Evolutionary conservation across 2,329 filamentous ascomycete genomes (phyloP).

Genomic region (Colletotrichum eleusines): DNA sequence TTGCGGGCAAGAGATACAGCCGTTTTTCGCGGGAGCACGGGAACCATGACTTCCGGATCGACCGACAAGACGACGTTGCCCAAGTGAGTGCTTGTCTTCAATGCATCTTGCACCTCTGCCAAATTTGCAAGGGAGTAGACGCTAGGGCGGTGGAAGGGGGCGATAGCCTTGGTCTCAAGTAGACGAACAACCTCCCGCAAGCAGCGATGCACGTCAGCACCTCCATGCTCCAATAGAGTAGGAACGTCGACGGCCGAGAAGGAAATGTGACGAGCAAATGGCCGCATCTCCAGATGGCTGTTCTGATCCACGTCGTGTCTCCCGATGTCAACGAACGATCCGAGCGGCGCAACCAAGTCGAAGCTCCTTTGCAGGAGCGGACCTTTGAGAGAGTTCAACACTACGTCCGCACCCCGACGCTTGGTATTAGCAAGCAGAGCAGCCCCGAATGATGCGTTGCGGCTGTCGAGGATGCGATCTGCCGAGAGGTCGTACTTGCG

Average conservation of each 20-base stretch:
- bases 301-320: conserved; percentile 50
- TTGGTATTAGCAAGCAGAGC: conserved; percentile 45
- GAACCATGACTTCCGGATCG: no score
- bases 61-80: conserved; percentile 55
- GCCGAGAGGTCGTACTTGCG: conserved; percentile 47
- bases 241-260: conserved; percentile 57
- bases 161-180: neutral
- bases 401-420: conserved; percentile 49
- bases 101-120: no score
- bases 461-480: conserved; percentile 51
- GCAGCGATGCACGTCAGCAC: no score
- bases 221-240: conserved; percentile 43
- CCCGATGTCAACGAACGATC: conserved; percentile 52
- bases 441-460: conserved; percentile 47
- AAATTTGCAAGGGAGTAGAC: no score
- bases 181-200: neutral
- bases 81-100: conserved; percentile 53
- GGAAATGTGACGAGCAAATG: conserved; percentile 52
- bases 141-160: conserved; percentile 21
- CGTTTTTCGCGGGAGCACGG: no score
- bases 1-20: no score
- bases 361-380: conserved; percentile 48
- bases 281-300: conserved; percentile 52
- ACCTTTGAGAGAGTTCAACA: conserved; percentile 49
- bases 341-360: conserved; percentile 50